phyloP scores from a whole-genome alignment of 176 grass and related monocot species.

The Zea mays region DNA sequence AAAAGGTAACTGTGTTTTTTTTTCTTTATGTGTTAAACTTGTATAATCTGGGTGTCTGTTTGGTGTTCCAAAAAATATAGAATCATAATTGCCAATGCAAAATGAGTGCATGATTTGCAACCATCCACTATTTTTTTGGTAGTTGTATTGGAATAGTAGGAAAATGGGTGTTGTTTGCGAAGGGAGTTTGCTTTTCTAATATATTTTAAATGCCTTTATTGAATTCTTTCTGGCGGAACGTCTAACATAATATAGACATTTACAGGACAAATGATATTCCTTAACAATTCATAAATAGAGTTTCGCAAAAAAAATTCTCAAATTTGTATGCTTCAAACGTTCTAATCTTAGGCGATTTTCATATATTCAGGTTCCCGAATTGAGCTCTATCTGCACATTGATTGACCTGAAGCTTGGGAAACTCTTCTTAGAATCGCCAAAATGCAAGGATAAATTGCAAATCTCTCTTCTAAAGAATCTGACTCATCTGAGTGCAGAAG shows the following conservation, averaged over 20 bases:
- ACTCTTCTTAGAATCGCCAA: slow-evolving; percentile 63
- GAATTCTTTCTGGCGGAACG: background rate
- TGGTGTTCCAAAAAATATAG: background rate
- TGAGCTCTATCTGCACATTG: slow-evolving; percentile 65
- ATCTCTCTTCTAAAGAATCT: slow-evolving; percentile 65
- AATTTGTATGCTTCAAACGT: slow-evolving; percentile 4
- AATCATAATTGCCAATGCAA: background rate
- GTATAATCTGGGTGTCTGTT: background rate
- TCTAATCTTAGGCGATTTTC: slow-evolving; percentile 3
- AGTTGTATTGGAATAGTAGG: background rate
- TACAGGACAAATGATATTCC: background rate
- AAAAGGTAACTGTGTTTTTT: slow-evolving; percentile 58
- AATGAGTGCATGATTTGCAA: background rate
- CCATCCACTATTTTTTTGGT: background rate
- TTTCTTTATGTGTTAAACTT: background rate
- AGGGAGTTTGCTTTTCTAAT: background rate
- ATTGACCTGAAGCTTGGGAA: slow-evolving; percentile 67
- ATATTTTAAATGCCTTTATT: background rate
- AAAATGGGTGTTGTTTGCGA: background rate
- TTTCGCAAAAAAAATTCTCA: background rate
- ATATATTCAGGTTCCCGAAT: slow-evolving; percentile 74
- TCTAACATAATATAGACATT: background rate
- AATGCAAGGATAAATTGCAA: slow-evolving; percentile 64
- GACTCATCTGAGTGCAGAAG: slow-evolving; percentile 51
- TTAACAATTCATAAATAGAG: slow-evolving; percentile 16